phyloP scores from a whole-genome alignment of 106 monocot species.

The Dendrobium huoshanense region DNA sequence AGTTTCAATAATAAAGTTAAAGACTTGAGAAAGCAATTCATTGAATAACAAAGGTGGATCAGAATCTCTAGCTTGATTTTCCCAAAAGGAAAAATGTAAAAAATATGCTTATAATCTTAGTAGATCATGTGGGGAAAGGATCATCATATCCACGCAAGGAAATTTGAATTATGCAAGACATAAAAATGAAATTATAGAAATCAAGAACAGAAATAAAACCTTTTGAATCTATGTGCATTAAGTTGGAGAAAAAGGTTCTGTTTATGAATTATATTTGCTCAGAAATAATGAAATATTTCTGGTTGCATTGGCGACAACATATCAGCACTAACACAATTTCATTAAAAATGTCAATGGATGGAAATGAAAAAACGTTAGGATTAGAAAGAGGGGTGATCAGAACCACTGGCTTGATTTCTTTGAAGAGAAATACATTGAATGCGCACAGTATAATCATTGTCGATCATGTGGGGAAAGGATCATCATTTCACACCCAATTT shows the following conservation, averaged over 20 bases:
- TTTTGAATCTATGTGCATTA: too few species aligned
- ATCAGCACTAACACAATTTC: background rate
- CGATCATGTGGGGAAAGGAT: conserved; percentile 19
- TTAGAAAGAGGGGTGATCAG: conserved; percentile 11
- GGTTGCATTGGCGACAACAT: background rate
- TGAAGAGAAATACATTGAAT: background rate
- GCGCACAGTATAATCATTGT: conserved; percentile 8
- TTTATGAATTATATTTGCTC: too few species aligned
- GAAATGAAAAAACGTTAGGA: background rate
- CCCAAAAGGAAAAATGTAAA: background rate
- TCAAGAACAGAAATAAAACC: too few species aligned
- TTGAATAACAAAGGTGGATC: conserved; percentile 10
- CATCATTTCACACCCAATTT: conserved; percentile 7
- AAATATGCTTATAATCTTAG: conserved; percentile 25
- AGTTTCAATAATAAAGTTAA: too few species aligned
- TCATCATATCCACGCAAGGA: conserved; percentile 4
- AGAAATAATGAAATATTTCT: too few species aligned
- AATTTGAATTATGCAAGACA: too few species aligned
- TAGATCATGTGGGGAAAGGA: conserved; percentile 40
- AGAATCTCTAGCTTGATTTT: conserved; percentile 28
- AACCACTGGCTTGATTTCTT: conserved; percentile 17
- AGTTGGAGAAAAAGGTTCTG: too few species aligned
- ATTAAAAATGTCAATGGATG: background rate
- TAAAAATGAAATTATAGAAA: too few species aligned
- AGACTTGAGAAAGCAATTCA: too few species aligned